phyloP scores from a whole-genome alignment of 352 stramenopile species.

The Globisporangium recalcitrans region DNA sequence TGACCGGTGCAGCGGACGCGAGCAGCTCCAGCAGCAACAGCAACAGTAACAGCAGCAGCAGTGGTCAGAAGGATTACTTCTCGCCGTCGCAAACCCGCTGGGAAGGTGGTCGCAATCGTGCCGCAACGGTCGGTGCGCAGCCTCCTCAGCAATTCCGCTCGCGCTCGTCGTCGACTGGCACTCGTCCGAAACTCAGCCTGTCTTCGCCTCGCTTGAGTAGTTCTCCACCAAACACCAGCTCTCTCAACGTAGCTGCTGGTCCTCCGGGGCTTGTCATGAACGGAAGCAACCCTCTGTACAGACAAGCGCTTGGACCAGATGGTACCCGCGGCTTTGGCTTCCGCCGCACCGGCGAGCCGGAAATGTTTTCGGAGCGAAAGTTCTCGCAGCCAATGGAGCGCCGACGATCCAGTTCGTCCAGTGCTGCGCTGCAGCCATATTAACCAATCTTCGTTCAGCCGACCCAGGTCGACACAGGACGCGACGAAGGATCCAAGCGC shows the following conservation, averaged over 20 bases:
- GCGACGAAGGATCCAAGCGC: background rate
- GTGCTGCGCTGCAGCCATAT: constrained; percentile 24
- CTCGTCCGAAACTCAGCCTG: constrained; percentile 52
- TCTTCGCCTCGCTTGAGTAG: constrained; percentile 56
- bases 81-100: constrained; percentile 42
- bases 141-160: constrained; percentile 40
- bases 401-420: constrained; percentile 71
- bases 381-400: constrained; percentile 45
- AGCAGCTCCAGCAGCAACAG: constrained; percentile 14
- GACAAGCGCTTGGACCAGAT: constrained; percentile 71
- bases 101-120: constrained; percentile 49
- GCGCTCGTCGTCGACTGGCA: constrained; percentile 55
- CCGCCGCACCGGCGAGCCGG: constrained; percentile 55
- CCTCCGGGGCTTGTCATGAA: constrained; percentile 36
- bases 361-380: constrained; percentile 59
- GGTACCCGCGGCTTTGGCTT: constrained; percentile 77
- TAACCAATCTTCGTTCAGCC: constrained; percentile 5
- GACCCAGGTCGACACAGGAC: background rate
- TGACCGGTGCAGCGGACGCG: constrained; percentile 27
- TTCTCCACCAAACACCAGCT: constrained; percentile 34
- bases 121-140: constrained; percentile 39
- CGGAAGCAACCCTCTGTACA: constrained; percentile 58
- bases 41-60: constrained; percentile 19
- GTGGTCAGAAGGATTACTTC: constrained; percentile 58
- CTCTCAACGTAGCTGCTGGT: constrained; percentile 17